These are phyloP conservation scores for Aphanomyces stellatus DNA, from an alignment of 352 stramenopile genomes.

Conservation along the genomic window DNA sequence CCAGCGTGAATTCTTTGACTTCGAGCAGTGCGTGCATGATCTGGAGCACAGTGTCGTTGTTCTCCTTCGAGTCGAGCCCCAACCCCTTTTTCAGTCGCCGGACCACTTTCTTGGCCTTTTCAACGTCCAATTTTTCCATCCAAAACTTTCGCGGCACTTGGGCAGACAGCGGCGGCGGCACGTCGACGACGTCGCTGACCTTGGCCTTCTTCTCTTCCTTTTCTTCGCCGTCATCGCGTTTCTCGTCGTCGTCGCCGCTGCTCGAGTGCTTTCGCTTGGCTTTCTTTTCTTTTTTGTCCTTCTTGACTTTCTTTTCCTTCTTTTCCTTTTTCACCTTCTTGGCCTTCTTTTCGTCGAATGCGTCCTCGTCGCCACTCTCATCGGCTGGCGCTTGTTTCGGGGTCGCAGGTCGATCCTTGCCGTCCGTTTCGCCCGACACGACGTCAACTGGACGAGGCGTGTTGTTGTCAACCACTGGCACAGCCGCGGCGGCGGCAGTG, in stretches of 20 bases:
- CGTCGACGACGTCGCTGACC: conserved; percentile 34
- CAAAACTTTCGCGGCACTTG: no score
- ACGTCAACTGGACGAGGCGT: background rate
- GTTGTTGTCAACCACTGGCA: no score
- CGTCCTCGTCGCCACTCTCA: conserved; percentile 31
- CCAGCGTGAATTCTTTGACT: conserved; percentile 52
- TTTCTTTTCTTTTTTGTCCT: conserved; percentile 64
- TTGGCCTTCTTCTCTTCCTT: conserved; percentile 31
- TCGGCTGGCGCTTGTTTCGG: conserved; percentile 20
- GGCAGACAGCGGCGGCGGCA: no score
- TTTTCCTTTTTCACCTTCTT: conserved; percentile 55
- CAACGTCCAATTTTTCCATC: background rate
- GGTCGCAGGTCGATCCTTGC: no score
- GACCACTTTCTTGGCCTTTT: conserved; percentile 27
- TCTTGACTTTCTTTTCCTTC: conserved; percentile 27
- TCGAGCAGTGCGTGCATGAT: conserved; percentile 68
- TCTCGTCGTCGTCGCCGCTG: conserved; percentile 21
- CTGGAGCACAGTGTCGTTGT: conserved; percentile 61
- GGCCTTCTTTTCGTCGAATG: conserved; percentile 18
- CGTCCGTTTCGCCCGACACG: background rate
- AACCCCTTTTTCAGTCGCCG: conserved; percentile 53
- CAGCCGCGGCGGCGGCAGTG: background rate
- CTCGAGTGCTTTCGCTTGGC: conserved; percentile 30
- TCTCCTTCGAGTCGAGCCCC: conserved; percentile 60
- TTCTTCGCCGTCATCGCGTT: background rate